phyloP scores from a whole-genome alignment of 345 rosid species.

The Syzygium jambos region DNA sequence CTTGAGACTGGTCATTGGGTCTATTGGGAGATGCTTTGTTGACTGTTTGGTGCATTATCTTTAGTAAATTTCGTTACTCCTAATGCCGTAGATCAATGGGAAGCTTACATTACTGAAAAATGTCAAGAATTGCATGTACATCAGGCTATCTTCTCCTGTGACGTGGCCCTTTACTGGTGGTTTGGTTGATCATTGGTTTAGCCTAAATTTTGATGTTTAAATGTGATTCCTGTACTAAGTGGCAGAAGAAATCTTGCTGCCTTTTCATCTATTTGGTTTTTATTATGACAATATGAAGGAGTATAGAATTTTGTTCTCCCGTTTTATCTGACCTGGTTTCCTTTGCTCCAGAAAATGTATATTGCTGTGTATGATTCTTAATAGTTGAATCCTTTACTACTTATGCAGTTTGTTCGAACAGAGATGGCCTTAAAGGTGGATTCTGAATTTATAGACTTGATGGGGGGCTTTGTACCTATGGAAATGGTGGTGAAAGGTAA shows the following conservation, averaged over 20 bases:
- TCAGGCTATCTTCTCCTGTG: not conserved
- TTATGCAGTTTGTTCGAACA: conserved; percentile 73
- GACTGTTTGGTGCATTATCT: not conserved
- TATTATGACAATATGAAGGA: not conserved
- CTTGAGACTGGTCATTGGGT: not conserved
- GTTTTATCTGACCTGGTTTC: not conserved
- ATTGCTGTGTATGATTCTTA: not conserved
- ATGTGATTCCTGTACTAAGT: not conserved
- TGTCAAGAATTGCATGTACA: not conserved
- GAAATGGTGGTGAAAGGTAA: conserved; percentile 73
- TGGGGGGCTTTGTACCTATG: conserved; percentile 83
- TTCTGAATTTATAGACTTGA: conserved; percentile 13
- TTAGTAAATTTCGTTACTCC: not conserved
- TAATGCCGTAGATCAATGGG: not conserved
- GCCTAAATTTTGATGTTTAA: not conserved
- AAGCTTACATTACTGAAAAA: not conserved
- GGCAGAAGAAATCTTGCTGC: not conserved
- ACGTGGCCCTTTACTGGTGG: not conserved
- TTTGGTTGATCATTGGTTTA: not conserved
- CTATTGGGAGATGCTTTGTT: not conserved
- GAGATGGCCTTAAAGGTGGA: conserved; percentile 33
- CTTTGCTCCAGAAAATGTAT: not conserved
- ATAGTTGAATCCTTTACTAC: not conserved
- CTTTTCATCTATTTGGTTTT: not conserved
- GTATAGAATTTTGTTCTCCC: not conserved